Evolutionary conservation across 208 protist species (phyloP), one percentile per base, ranked within the genome.

Genomic region (Acanthamoeba healyi): DNA sequence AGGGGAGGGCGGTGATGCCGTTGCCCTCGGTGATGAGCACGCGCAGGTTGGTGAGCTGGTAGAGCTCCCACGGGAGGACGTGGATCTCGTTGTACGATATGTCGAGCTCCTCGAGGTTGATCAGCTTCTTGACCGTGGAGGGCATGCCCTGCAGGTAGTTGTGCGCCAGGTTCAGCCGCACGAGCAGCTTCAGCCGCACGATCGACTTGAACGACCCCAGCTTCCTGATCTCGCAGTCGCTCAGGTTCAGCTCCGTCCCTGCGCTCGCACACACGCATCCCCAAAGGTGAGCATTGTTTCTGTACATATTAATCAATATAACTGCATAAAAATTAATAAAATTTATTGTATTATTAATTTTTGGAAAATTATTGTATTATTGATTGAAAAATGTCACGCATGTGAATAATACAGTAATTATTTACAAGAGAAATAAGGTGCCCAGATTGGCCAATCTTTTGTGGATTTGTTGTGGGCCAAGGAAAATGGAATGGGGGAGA

Each of bases 101-200:
- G 54, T 72, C 82, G 9, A 90, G 58, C 58, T 90, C 82, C 56
- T 90, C 82, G 46, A 90, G 82, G 54, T 90, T 90, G 51, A 90
- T 54, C 82, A 90, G 82, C 82, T 70, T 63, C 82, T 90, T 63
- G 49, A 90, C 58, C 5, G 49, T 90, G 82, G 82, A 10, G 32
- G 82, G 82, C 49, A 90, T 70, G 82, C 58, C 58, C 38, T 90
- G 82, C 56, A 90, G 82, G 56, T 90, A 90, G 82, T 90, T 90
- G 54, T 70, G 49, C 15, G 82, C 65, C 34, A 90, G 54, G 82
- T 90, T 70, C 10, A 90, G 82, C 24, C 38, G n/a, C 32, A 90
- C 82, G 42, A 90, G 82, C 82, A 90, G 82, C 82, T 90, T 90
- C n/a, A 90, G 82, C 54, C 34, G 14, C 54, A 90, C 82, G 58